Evolutionary conservation across 2,329 filamentous ascomycete genomes (phyloP).

Genomic region (Teratosphaeria epicoccoides): DNA sequence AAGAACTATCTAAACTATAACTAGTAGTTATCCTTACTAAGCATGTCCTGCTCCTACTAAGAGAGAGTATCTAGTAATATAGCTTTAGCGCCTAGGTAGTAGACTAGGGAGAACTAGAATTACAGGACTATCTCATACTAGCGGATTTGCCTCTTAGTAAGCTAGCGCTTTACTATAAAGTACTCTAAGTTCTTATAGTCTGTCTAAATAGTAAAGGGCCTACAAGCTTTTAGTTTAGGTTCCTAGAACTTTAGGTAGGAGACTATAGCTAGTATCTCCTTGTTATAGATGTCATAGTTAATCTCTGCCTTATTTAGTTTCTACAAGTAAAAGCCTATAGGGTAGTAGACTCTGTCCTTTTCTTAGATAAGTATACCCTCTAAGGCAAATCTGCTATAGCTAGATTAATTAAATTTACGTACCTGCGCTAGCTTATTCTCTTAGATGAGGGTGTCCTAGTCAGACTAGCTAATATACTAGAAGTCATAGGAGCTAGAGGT

Average conservation of each 20-base stretch:
- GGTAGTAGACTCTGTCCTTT: background rate
- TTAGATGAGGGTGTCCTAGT: too few relatives aligned
- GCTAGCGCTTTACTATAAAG: too few relatives aligned
- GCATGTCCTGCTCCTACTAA: conserved; percentile 2
- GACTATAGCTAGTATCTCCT: conserved; percentile 25
- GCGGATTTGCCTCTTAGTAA: conserved; percentile 7
- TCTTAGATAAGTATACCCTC: conserved; percentile 3
- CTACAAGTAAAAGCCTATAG: conserved; percentile 10
- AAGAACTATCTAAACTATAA: too few relatives aligned
- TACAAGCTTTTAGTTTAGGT: conserved; percentile 9
- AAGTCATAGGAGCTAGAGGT: too few relatives aligned
- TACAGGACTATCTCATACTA: conserved; percentile 2
- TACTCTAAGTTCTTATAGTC: too few relatives aligned
- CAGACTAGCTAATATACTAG: too few relatives aligned
- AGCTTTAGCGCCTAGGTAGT: conserved; percentile 1
- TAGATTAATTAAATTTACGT: too few relatives aligned
- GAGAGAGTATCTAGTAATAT: conserved; percentile 1
- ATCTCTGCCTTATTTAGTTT: conserved; percentile 7
- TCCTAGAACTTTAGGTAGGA: conserved; percentile 16
- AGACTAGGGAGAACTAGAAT: conserved; percentile 6
- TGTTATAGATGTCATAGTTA: conserved; percentile 24
- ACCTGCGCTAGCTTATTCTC: too few relatives aligned
- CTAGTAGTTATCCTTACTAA: too few relatives aligned
- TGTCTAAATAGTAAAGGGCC: conserved; percentile 12
- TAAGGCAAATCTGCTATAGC: conserved; percentile 12